phyloP scores from a whole-genome alignment of 441 rosid species.

The Gossypium trilobum region DNA sequence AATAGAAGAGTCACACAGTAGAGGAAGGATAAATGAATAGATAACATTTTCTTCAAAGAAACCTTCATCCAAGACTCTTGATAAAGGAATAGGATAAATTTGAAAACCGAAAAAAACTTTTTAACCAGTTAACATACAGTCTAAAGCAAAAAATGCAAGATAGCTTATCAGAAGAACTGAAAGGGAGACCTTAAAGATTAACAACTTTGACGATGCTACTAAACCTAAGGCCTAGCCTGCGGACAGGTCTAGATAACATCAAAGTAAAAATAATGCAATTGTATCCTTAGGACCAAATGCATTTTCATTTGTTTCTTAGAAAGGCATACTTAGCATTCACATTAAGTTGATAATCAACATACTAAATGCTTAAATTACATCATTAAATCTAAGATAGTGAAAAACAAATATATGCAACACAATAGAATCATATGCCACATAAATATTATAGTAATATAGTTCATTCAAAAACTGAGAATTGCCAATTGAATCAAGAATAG shows the following conservation, averaged over 20 bases:
- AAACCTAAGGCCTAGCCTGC: neutral
- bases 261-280: constrained; percentile 2
- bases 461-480: neutral
- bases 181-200: neutral
- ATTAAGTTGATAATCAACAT: neutral
- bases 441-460: neutral
- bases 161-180: neutral
- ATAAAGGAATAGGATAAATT: neutral
- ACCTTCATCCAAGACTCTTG: neutral
- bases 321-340: neutral
- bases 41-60: neutral
- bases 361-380: neutral
- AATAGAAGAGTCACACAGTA: neutral
- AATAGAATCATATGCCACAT: neutral
- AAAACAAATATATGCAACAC: neutral
- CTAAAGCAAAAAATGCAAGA: neutral
- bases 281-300: neutral
- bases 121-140: neutral
- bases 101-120: neutral
- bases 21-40: neutral
- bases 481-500: neutral
- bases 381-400: neutral
- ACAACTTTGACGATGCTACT: neutral
- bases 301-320: constrained; percentile 4
- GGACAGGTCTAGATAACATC: neutral